Conservation (phyloP, 768 basidiomycete species). For the Trametes meyenii region DNA sequence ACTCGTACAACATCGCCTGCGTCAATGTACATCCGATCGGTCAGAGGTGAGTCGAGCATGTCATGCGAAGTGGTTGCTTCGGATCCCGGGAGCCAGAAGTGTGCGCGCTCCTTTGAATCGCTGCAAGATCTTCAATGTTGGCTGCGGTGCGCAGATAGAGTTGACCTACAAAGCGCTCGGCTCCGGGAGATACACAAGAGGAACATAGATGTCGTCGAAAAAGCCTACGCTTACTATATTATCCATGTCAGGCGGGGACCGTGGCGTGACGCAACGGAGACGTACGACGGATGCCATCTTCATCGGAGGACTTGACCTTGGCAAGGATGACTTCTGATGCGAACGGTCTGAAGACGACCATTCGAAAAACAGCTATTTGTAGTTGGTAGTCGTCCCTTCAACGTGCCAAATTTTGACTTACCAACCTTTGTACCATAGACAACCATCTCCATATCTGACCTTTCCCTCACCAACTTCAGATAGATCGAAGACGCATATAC, state of each 20-base stretch:
- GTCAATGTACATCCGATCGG: conserved; percentile 82
- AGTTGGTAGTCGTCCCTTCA: background rate
- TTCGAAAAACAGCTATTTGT: conserved; percentile 74
- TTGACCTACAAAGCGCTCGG: conserved; percentile 72
- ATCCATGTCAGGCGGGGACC: background rate
- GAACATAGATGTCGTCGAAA: conserved; percentile 93
- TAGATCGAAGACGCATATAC: conserved; percentile 88
- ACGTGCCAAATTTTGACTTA: conserved; percentile 5
- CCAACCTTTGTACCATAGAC: conserved; percentile 91
- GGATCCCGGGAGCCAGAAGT: conserved; percentile 77
- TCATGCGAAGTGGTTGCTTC: conserved; percentile 56
- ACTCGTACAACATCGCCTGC: conserved; percentile 74
- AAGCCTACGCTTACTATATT: conserved; percentile 80
- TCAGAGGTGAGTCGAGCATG: conserved; percentile 66
- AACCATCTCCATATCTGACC: conserved; percentile 92
- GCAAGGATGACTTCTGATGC: conserved; percentile 87
- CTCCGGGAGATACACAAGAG: conserved; percentile 75
- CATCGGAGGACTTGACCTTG: conserved; percentile 85
- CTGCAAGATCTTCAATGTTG: conserved; percentile 38
- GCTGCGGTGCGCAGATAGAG: background rate
- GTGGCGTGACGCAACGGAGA: conserved; percentile 11
- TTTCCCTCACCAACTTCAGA: conserved; percentile 87
- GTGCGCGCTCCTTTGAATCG: conserved; percentile 79
- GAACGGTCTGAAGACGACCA: conserved; percentile 93
- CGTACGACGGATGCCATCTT: conserved; percentile 83